Evolutionary conservation across 805 yeast genomes (phyloP).

Genomic region (Soucietia sequanensis): DNA sequence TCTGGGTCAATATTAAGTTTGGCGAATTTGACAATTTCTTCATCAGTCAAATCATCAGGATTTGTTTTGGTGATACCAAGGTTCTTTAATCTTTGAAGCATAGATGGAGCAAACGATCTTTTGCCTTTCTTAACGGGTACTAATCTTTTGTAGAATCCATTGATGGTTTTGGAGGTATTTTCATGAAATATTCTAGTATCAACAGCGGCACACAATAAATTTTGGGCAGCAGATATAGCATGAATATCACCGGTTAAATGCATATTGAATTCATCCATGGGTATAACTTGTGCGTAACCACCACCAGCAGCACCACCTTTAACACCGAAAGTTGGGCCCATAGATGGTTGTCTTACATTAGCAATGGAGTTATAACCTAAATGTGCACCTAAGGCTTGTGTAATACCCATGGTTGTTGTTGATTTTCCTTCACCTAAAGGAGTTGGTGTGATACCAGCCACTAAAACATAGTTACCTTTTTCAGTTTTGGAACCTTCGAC

Average conservation of each 20-base stretch:
- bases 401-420: slow-evolving; percentile 93
- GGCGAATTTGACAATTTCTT: slow-evolving; percentile 72
- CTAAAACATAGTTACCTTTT: slow-evolving; percentile 85
- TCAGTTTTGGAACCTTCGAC: slow-evolving; percentile 63
- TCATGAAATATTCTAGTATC: slow-evolving; percentile 98
- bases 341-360: slow-evolving; percentile 94
- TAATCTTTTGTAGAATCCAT: slow-evolving; percentile 76
- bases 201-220: slow-evolving; percentile 91
- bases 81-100: slow-evolving; percentile 71
- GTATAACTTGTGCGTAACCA: slow-evolving; percentile 96
- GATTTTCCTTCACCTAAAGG: slow-evolving; percentile 98
- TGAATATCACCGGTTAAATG: slow-evolving; percentile 97
- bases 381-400: slow-evolving; percentile 96
- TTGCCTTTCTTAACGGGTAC: slow-evolving; percentile 84
- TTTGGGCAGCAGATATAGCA: slow-evolving; percentile 92
- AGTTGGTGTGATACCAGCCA: slow-evolving; percentile 97
- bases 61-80: slow-evolving; percentile 80
- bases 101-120: slow-evolving; percentile 74
- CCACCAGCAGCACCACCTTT: slow-evolving; percentile 99
- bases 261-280: slow-evolving; percentile 98
- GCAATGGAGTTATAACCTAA: slow-evolving; percentile 82
- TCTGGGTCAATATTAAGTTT: slow-evolving; percentile 87
- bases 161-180: slow-evolving; percentile 72
- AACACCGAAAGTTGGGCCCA: slow-evolving; percentile 99
- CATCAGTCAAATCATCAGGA: slow-evolving; percentile 76